Percentiles rank a stretch among this genome's conserved stretches.
Conservation (phyloP, 106 monocot genomes). For the Dendrobium chrysotoxum region DNA sequence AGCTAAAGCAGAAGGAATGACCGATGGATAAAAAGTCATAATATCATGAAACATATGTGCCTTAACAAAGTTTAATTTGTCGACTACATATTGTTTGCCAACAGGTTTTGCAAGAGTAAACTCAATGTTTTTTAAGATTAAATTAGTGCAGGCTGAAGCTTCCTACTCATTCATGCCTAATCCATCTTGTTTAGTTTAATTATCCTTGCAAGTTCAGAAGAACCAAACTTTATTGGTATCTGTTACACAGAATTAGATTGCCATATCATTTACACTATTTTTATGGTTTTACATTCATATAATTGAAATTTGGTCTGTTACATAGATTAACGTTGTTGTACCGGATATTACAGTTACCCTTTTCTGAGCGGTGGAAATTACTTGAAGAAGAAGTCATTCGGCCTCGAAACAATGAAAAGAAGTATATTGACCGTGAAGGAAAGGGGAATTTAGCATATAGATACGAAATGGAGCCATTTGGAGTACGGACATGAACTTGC, state of each 20-base stretch:
- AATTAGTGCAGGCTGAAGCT: background rate
- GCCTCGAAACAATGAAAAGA: slow-evolving; percentile 68
- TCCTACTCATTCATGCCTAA: background rate
- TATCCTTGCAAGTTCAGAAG: background rate
- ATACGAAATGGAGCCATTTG: slow-evolving; percentile 96
- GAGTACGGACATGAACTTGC: slow-evolving; percentile 34
- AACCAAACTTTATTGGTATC: background rate
- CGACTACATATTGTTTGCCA: too few species aligned
- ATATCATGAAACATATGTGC: too few species aligned
- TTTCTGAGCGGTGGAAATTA: slow-evolving; percentile 94
- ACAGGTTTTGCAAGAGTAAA: too few species aligned
- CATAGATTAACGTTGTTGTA: background rate
- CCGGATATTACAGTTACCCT: slow-evolving; percentile 59
- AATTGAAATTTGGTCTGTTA: background rate
- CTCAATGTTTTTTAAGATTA: too few species aligned
- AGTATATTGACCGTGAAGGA: slow-evolving; percentile 42
- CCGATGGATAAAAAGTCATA: too few species aligned
- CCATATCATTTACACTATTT: background rate
- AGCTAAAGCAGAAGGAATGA: too few species aligned
- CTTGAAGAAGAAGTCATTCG: slow-evolving; percentile 90
- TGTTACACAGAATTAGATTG: background rate
- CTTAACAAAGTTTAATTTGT: too few species aligned
- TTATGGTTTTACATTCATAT: background rate
- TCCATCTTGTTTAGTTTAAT: background rate
- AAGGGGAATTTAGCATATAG: slow-evolving; percentile 58